Conservation (phyloP, 305 asterid species). For the Fraxinus xanthoxyloides region DNA sequence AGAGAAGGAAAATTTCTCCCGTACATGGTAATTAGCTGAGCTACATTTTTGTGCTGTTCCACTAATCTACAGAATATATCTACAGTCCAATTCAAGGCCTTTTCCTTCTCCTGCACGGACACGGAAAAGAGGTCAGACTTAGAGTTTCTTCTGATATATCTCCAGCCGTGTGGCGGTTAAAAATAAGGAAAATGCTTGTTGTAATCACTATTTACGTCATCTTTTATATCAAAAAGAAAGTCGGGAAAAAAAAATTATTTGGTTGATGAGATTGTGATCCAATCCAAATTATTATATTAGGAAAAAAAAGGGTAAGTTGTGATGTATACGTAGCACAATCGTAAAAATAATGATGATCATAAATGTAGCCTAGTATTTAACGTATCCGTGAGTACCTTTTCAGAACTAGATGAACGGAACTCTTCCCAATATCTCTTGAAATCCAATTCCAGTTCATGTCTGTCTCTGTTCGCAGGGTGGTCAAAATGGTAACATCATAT, state of each 20-base stretch:
- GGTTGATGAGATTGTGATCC: not conserved
- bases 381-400: slow-evolving; percentile 49
- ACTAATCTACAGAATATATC: slow-evolving; percentile 97
- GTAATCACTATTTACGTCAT: not conserved
- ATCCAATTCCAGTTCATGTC: slow-evolving; percentile 81
- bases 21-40: slow-evolving; percentile 87
- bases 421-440: slow-evolving; percentile 90
- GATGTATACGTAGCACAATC: not conserved
- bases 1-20: slow-evolving; percentile 28
- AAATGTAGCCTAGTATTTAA: slow-evolving; percentile 12
- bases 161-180: not conserved
- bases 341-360: not conserved
- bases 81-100: slow-evolving; percentile 87
- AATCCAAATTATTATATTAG: not conserved
- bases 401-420: slow-evolving; percentile 82
- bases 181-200: not conserved
- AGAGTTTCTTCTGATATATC: not conserved
- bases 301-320: not conserved
- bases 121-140: slow-evolving; percentile 25
- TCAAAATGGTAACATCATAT: slow-evolving; percentile 2
- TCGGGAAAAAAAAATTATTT: not conserved
- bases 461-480: slow-evolving; percentile 52
- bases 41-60: slow-evolving; percentile 84
- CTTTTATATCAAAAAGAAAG: not conserved
- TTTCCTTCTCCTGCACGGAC: slow-evolving; percentile 90